Evolutionary conservation across 441 rosid species (phyloP).

Genomic region (Breynia disticha): DNA sequence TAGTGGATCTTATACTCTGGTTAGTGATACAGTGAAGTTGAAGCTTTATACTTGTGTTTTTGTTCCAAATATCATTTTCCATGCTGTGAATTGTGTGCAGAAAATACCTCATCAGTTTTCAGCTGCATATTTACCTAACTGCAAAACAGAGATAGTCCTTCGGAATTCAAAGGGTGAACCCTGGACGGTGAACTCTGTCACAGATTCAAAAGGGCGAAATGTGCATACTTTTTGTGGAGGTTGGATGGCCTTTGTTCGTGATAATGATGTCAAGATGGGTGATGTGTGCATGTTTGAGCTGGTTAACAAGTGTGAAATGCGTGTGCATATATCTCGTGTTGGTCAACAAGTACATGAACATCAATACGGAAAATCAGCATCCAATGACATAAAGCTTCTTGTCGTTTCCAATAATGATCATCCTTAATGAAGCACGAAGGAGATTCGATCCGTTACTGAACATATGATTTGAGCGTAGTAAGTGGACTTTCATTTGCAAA

Average conservation of each 20-base stretch:
- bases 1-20: conserved; percentile 54
- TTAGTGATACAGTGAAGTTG: conserved; percentile 14
- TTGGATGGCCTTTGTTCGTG: conserved; percentile 64
- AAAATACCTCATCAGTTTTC: conserved; percentile 55
- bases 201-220: conserved; percentile 47
- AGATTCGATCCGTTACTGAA: too few relatives aligned
- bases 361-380: conserved; percentile 16
- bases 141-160: conserved; percentile 49
- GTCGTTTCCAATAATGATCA: conserved; percentile 6
- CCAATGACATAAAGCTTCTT: conserved; percentile 7
- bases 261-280: conserved; percentile 40
- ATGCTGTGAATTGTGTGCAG: conserved; percentile 17
- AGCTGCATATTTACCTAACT: conserved; percentile 40
- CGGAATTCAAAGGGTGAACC: conserved; percentile 31
- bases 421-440: neutral
- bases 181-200: conserved; percentile 58
- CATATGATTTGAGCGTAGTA: too few relatives aligned
- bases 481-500: too few relatives aligned
- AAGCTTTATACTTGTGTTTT: too few relatives aligned
- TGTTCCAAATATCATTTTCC: too few relatives aligned
- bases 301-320: conserved; percentile 38
- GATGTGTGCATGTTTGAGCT: conserved; percentile 62
- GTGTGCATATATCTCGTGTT: conserved; percentile 37
- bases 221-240: conserved; percentile 56
- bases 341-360: conserved; percentile 24